Evolutionary conservation across 805 yeast species (phyloP), one percentile per base, ranked within the genome.

Genomic region (Starmera caribaea): DNA sequence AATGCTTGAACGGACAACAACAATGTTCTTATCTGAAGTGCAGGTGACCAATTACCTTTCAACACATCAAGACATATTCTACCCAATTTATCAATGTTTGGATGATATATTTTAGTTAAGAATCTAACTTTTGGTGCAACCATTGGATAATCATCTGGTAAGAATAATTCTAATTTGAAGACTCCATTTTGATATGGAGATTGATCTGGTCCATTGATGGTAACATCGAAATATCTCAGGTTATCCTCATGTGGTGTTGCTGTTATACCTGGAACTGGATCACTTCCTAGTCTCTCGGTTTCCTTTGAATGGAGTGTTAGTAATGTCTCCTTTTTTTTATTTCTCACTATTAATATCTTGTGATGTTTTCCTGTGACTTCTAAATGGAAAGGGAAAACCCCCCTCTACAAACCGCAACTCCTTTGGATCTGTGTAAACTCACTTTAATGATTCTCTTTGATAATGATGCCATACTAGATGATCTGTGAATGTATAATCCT

Each of bases 31-130:
- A 92, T 92, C 59, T 92, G 97, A 44, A 90, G 69, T 0, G 98
- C 98, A 4, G 98, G 97, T 9, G 95, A 84, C 98, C 98, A 92
- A 63, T 90, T 89, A 51, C 85, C 74, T 64, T 90, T 92, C 57
- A 92, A 70, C 33, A 92, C 97, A 58, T 92, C 97, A 38, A 92
- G 72, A 64, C 98, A 92, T 52, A 92, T 90, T 47, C 98, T 73
- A 8, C 98, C 98, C 47, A 92, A 69, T 58, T 92, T 76, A 58
- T 92, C 98, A 50, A 92, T 92, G 61, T 92, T 92, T 34, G 96
- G 98, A 57, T 92, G 98, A 60, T 92, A 92, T 24, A 92, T 89
- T 60, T 81, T 86, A 27, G 98, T 92, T 46, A 92, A 65, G 53
- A 92, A 92, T 42, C 98, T 73, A 39, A 92, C 94, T 58, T 88